phyloP scores from a whole-genome alignment of 768 basidiomycete species.

The Dentipellis fragilis region DNA sequence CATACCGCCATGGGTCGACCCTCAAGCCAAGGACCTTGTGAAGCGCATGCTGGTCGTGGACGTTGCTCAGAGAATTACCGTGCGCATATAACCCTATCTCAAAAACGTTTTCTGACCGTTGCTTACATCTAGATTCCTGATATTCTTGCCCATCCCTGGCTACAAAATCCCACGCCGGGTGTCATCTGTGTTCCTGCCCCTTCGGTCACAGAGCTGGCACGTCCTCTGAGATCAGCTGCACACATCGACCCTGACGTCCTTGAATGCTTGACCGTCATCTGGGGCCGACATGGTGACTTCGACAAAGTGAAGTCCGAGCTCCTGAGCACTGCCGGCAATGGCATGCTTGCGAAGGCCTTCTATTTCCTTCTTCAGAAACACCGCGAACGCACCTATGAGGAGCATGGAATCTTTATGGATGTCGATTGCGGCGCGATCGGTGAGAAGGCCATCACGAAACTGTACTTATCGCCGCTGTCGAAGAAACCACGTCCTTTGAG shows the following conservation, averaged over 20 bases:
- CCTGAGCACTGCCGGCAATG: conserved; percentile 57
- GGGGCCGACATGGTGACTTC: conserved; percentile 62
- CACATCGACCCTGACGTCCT: conserved; percentile 73
- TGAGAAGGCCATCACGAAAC: conserved; percentile 28
- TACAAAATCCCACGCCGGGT: conserved; percentile 40
- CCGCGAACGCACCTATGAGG: conserved; percentile 52
- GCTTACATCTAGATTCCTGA: conserved; percentile 59
- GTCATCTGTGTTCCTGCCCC: conserved; percentile 34
- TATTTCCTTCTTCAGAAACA: conserved; percentile 77
- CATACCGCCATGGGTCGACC: conserved; percentile 72
- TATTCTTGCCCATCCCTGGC: conserved; percentile 82
- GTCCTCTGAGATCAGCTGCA: conserved; percentile 55
- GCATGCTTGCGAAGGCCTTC: conserved; percentile 77
- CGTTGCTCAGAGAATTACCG: conserved; percentile 69
- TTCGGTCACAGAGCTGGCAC: conserved; percentile 42
- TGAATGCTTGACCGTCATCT: conserved; percentile 71
- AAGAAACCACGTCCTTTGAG: conserved; percentile 18
- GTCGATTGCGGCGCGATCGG: conserved; percentile 18
- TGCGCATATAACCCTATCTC: conserved; percentile 24
- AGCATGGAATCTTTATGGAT: conserved; percentile 38
- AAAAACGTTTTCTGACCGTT: neutral
- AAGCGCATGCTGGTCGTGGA: conserved; percentile 85
- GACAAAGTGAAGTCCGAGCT: conserved; percentile 54
- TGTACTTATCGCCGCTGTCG: conserved; percentile 31
- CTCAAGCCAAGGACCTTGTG: conserved; percentile 78